Base-by-base conservation (phyloP, 495 filamentous ascomycete species). In the Penicillium arizonense region DNA sequence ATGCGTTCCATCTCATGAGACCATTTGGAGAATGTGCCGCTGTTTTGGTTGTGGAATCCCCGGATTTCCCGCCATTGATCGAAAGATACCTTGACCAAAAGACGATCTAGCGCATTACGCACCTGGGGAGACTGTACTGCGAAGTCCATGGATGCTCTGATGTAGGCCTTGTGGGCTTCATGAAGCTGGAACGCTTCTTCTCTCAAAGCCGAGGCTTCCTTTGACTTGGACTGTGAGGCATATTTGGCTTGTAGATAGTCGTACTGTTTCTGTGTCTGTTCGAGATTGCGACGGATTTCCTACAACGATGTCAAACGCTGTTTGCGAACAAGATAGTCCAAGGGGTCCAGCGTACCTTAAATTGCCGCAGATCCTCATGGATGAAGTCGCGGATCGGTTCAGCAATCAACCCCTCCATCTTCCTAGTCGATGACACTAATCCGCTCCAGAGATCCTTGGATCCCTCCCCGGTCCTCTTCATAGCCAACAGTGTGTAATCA, bases 151-250 rank as follows among this genome's bases (percentile, higher is more conserved):
- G 90, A 91, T 0, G 91, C 87, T 70, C 89, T 93, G 20, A 97
- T 78, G 62, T 97, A 98, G 14, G 85, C 83, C 68, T 91, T 93
- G 43, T 93, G 84, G 13, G 91, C 88, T 77, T 97, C 95, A 57
- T 96, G 94, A 33, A 98, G 84, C 67, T 94, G 87, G 62, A 97
- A 98, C 0, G 95, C 93, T 70, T 98, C 94, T 68, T 98, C 94
- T 42, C 95, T 78, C 46, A 98, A 75, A 1, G 90, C 80, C 11
- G 90, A 96, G 6, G 91, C 82, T 66, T 98, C 94, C 70, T 97
- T 97, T 3, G 90, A 87, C 71, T 96, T 98, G 28, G 85, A 87
- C 70, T 96, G 93, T 5, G 78, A 74, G 4, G 87, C 78, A 63
- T 95, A 97, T 39, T 91, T 81, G 28, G 90, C 80, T 37, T 95